Base-by-base conservation (phyloP, 768 basidiomycete species). In the Nidularia pulvinata region DNA sequence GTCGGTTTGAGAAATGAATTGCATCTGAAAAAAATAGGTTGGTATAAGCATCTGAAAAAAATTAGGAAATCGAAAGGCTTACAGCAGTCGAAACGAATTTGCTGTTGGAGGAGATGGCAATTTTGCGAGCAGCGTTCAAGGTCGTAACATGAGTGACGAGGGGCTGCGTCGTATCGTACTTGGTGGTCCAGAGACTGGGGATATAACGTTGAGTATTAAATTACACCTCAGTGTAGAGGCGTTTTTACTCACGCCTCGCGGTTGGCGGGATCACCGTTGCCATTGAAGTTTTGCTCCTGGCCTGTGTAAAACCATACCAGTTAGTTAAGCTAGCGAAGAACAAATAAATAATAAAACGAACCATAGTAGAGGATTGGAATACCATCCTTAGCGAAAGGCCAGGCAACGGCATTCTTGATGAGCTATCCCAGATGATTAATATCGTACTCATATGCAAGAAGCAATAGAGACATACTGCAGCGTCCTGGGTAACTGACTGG, bases 351-450 rank as follows among this genome's bases (percentile, higher is more conserved):
- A 11, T 33, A 9, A 32, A 14, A 51, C 56, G 37, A 39, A 65
- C 86, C 86, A 55, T 86, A 86, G 63, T 89, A 89, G 37, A 86
- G 65, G 53, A 88, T 84, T 2, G 87, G 87, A 57, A 88, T 83
- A 16, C 86, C 85, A 54, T 89, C 88, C 44, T 79, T 76, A 71
- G 85, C 78, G 64, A 87, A 88, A 48, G 74, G 77, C 69, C 83
- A 86, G 25, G 77, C 68, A 76, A 88, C 80, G 22, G 83, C 83
- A 61, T 88, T 88, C 60, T 72, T 77, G 36, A 61, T 47, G 42
- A 72, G 61, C 25, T 30, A 30, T 30, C 2, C 25, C 25, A 30
- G 25, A 30, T 30, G 25, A 30, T 30, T 30, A 30, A 4, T 30
- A 30, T 30, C 25, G 2, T 30, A 30, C 25, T 4, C 25, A 4